Evolutionary conservation across 345 rosid genomes (phyloP), one percentile per base, ranked within the genome.

Genomic region (Chamaenerion angustifolium): DNA sequence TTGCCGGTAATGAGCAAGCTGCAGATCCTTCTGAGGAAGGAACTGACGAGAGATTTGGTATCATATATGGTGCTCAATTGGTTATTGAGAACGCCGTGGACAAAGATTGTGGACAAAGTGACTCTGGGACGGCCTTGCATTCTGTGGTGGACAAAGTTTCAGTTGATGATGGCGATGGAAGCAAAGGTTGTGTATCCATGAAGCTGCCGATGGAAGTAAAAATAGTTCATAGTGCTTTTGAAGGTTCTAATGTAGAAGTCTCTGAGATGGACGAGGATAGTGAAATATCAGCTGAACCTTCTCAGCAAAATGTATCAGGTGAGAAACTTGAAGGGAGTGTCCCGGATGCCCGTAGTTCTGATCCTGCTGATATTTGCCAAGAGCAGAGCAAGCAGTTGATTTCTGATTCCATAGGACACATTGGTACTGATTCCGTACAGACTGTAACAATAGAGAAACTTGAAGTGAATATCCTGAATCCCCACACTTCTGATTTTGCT

Each of bases 361-460:
- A 13, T 2, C 4, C 48, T 13, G 12, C 25, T n/a, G 12, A 46
- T 43, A 46, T 15, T 54, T 14, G 18, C n/a, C 17, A 54, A 54
- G 57, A 21, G 57, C 47, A 54, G 27, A 43, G 48, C 57, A 42
- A 16, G 23, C 11, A 40, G 57, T 6, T 19, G 17, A 37, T 43
- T 43, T 44, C 37, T 1, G 40, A 0, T 23, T 54, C 16, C 8
- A 12, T 48, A 12, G 43, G 23, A 11, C 9, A 12, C 1, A 35
- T 42, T 54, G 48, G 11, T 16, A 27, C 12, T 6, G 5, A 10
- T 42, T 15, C 40, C n/a, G 41, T n/a, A 3, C 47, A 46, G 17
- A 12, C 14, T 43, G 19, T 9, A 6, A 44, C 18, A 4, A 23
- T 12, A 1, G 14, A 54, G 16, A 23, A 16, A 40, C 1, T 54